Conservation (phyloP, 345 rosid genomes). For the Arabidopsis suecica region DNA sequence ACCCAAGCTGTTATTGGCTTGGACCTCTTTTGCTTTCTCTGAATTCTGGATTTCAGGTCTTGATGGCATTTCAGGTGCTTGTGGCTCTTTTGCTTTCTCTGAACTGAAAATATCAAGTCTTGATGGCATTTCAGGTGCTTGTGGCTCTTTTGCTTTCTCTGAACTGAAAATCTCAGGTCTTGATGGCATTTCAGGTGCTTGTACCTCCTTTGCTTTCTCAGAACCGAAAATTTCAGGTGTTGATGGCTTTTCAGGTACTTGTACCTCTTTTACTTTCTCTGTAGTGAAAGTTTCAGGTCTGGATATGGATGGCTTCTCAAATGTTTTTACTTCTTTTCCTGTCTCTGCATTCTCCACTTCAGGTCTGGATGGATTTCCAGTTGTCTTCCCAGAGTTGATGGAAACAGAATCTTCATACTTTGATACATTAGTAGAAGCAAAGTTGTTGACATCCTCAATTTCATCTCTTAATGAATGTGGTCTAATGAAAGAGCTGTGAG, state of each 20-base stretch:
- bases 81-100: conserved; percentile 18
- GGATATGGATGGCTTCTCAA: conserved; percentile 3
- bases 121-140: conserved; percentile 11
- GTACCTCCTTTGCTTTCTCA: neutral
- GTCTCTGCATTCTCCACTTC: conserved; percentile 11
- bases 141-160: conserved; percentile 18
- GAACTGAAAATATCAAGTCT: neutral
- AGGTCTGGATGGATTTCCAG: conserved; percentile 24
- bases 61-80: conserved; percentile 6
- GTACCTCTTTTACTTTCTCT: neutral
- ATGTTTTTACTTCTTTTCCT: conserved; percentile 18
- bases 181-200: conserved; percentile 8
- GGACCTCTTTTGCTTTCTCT: conserved; percentile 26
- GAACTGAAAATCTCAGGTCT: conserved; percentile 6
- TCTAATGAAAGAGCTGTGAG: conserved; percentile 16
- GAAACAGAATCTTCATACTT: conserved; percentile 26
- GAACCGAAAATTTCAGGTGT: neutral
- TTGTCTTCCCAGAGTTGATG: conserved; percentile 24
- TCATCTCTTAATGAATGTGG: conserved; percentile 26
- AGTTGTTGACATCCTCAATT: conserved; percentile 29
- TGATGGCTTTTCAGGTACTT: conserved; percentile 8
- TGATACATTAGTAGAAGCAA: conserved; percentile 12
- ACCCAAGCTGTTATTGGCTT: conserved; percentile 4
- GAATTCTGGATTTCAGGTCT: neutral
- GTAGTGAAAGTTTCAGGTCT: neutral